These are phyloP conservation scores for Cryptosporidium sp. DNA, from an alignment of 169 alveolate species.

Conservation along the genomic window DNA sequence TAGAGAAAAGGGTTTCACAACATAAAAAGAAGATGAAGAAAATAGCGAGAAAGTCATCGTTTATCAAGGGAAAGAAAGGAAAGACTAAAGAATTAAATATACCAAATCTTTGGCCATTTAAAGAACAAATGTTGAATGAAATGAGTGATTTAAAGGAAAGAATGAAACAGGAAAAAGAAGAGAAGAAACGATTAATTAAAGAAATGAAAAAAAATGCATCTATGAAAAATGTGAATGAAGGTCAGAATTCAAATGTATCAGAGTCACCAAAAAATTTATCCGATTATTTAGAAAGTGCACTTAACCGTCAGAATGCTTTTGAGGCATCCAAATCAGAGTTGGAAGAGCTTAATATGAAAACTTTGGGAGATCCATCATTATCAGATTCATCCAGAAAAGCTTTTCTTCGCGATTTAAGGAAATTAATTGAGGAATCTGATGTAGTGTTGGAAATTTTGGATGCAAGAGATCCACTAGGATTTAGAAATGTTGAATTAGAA, in stretches of 20 bases:
- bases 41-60: slow-evolving; percentile 84
- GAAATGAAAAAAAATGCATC: slow-evolving; percentile 58
- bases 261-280: background rate
- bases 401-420: slow-evolving; percentile 83
- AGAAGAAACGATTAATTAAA: slow-evolving; percentile 76
- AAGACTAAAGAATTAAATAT: slow-evolving; percentile 82
- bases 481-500: slow-evolving; percentile 90
- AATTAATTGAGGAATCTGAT: slow-evolving; percentile 89
- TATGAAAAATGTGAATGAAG: slow-evolving; percentile 6
- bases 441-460: slow-evolving; percentile 91
- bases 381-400: slow-evolving; percentile 82
- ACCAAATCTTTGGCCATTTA: slow-evolving; percentile 89
- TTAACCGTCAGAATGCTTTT: slow-evolving; percentile 33
- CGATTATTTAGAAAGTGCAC: slow-evolving; percentile 33
- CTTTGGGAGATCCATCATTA: slow-evolving; percentile 18
- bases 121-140: slow-evolving; percentile 79
- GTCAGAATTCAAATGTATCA: slow-evolving; percentile 38
- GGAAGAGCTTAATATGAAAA: slow-evolving; percentile 22
- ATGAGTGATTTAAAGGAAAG: slow-evolving; percentile 79
- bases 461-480: slow-evolving; percentile 93
- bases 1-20: slow-evolving; percentile 86
- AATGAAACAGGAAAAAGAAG: slow-evolving; percentile 75
- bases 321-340: slow-evolving; percentile 76
- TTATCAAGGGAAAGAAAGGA: slow-evolving; percentile 58
- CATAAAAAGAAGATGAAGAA: slow-evolving; percentile 85